Evolutionary conservation across 768 basidiomycete species (phyloP), one percentile per base, ranked within the genome.

Genomic region (Grammothele lineata): DNA sequence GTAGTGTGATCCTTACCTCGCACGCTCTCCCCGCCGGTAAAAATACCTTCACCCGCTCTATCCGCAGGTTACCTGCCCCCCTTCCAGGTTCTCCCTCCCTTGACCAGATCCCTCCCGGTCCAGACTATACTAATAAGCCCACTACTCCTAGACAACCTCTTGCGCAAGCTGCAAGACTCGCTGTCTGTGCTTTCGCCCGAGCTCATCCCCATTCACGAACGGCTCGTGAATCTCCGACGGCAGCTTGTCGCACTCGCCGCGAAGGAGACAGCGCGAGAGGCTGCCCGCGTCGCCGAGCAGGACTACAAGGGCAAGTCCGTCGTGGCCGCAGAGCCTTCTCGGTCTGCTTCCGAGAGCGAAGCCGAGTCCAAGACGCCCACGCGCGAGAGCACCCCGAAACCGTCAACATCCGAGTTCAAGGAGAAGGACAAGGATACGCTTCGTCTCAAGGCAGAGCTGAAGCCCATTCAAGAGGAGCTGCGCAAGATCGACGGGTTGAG

Each of bases 401-500:
- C 51, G 5, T 27, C 45, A 11, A 38, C 32, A 17, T 23, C 35
- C 6, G 30, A 36, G 7, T 41, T 36, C 2, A 54, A 47, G 42
- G 53, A 54, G 14, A 45, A 23, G 35, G 50, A 51, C 25, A 57
- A 51, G 24, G 55, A 57, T 2, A 41, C 41, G 14, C 52, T 54
- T 10, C 52, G 52, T 34, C 46, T 63, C 3, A 63, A 57, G 53
- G 50, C 61, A 12, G 94, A 96, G 64, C 76, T 95, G 48, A 93
- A 94, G 68, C 85, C 89, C 36, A 68, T 97, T 37, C 78, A 88
- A 47, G 92, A 96, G 64, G 96, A 98, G 60, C 75, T 99, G 45
- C 79, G 95, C 47, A 90, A 87, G 69, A 95, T 99, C 56, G 96
- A 99, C 72, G 85, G 87, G 86, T 91, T 86, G 78, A 84, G 88